Conservation (phyloP, 352 stramenopile genomes). For the Globisporangium orthogonon region DNA sequence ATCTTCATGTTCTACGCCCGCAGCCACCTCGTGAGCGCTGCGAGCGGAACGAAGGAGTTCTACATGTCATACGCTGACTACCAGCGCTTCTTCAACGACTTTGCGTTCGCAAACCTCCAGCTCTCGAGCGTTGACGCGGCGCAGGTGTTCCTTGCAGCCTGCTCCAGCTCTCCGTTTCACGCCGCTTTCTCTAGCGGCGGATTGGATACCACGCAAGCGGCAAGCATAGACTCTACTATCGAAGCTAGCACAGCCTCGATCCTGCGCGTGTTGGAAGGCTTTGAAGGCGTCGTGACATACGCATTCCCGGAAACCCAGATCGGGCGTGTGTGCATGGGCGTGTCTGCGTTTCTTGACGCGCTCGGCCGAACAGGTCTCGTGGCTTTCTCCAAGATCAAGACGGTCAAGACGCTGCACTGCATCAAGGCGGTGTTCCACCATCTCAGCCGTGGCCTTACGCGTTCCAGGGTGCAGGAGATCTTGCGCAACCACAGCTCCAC, state of each 20-base stretch:
- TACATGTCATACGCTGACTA: conserved; percentile 69
- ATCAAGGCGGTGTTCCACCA: conserved; percentile 79
- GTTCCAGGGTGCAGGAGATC: conserved; percentile 57
- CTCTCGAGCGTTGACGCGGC: conserved; percentile 63
- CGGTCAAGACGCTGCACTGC: conserved; percentile 45
- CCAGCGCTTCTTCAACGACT: conserved; percentile 72
- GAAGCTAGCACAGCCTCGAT: conserved; percentile 21
- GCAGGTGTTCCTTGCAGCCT: conserved; percentile 64
- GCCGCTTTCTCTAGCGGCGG: conserved; percentile 14
- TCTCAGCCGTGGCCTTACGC: conserved; percentile 56
- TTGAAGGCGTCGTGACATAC: conserved; percentile 45
- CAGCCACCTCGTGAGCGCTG: conserved; percentile 30
- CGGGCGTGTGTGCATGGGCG: conserved; percentile 56
- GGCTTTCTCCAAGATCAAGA: conserved; percentile 33
- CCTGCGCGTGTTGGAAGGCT: conserved; percentile 29
- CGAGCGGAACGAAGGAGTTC: conserved; percentile 43
- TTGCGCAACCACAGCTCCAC: conserved; percentile 58
- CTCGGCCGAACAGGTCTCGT: conserved; percentile 48
- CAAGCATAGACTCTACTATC: background rate
- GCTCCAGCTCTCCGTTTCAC: conserved; percentile 48
- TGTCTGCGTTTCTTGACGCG: conserved; percentile 64
- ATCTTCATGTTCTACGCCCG: conserved; percentile 81
- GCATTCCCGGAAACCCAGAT: conserved; percentile 38
- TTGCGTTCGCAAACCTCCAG: conserved; percentile 60
- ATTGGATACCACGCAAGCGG: background rate